phyloP scores from a whole-genome alignment of 768 basidiomycete species.

The Boletales sp. region DNA sequence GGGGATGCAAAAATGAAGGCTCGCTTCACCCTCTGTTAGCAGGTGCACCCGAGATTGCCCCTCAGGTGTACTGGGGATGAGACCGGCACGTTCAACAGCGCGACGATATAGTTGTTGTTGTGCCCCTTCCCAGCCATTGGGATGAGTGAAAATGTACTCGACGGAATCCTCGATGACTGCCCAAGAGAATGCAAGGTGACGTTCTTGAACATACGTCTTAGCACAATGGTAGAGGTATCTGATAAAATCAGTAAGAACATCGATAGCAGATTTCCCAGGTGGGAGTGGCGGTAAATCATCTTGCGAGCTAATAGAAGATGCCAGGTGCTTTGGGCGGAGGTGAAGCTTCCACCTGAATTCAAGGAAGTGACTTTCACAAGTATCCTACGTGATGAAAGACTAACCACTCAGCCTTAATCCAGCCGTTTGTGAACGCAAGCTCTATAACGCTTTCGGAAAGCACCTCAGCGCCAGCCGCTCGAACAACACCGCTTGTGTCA shows the following conservation, averaged over 20 bases:
- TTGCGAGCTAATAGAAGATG: slow-evolving; percentile 17
- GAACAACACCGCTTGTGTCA: slow-evolving; percentile 32
- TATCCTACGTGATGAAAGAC: too few species aligned
- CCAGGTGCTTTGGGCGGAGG: slow-evolving; percentile 13
- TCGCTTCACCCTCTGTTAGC: slow-evolving; percentile 24
- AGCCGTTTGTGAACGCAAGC: slow-evolving; percentile 30
- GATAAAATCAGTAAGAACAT: slow-evolving; percentile 19
- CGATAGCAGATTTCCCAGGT: slow-evolving; percentile 5
- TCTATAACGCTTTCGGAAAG: slow-evolving; percentile 27
- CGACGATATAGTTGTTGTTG: slow-evolving; percentile 21
- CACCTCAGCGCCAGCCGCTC: slow-evolving; percentile 40
- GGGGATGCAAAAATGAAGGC: slow-evolving; percentile 36
- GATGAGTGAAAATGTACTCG: slow-evolving; percentile 23
- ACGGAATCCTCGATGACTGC: slow-evolving; percentile 6
- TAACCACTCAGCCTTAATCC: slow-evolving; percentile 18
- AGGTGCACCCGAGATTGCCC: slow-evolving; percentile 18
- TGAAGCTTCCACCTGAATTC: slow-evolving; percentile 25
- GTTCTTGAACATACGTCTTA: slow-evolving; percentile 11
- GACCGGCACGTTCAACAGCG: slow-evolving; percentile 21
- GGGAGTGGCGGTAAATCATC: slow-evolving; percentile 31
- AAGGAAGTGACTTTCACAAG: too few species aligned
- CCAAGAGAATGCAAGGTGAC: slow-evolving; percentile 14
- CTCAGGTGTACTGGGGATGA: slow-evolving; percentile 9
- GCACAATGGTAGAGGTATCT: slow-evolving; percentile 13
- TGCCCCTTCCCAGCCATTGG: slow-evolving; percentile 28